These are phyloP conservation scores for Pezicula radicicola DNA, from an alignment of 2,329 filamentous ascomycete species.

Conservation along the genomic window DNA sequence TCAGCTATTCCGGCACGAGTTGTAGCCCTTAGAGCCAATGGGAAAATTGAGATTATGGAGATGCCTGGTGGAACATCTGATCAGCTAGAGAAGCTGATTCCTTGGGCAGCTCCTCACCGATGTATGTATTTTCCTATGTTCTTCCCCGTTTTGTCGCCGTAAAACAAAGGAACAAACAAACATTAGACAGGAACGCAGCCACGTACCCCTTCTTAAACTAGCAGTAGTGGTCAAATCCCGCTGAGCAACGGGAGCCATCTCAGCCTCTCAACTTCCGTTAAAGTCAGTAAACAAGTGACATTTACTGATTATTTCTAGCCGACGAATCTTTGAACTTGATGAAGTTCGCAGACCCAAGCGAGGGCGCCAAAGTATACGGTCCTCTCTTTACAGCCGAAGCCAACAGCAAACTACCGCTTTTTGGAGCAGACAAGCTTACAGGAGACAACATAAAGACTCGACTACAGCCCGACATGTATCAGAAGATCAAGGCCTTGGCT, in stretches of 20 bases:
- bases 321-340: conserved; percentile 49
- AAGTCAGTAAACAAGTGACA: neutral
- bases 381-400: conserved; percentile 52
- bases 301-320: conserved; percentile 36
- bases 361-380: conserved; percentile 50
- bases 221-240: too few species aligned
- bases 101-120: conserved; percentile 58
- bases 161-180: too few species aligned
- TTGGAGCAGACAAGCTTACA: conserved; percentile 50
- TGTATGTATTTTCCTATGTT: conserved; percentile 14
- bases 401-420: conserved; percentile 52
- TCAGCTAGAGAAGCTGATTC: conserved; percentile 57
- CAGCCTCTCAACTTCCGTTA: too few species aligned
- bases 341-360: conserved; percentile 50
- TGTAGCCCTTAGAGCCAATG: conserved; percentile 57
- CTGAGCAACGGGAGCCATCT: too few species aligned
- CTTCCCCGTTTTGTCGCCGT: too few species aligned
- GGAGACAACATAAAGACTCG: conserved; percentile 37
- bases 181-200: too few species aligned
- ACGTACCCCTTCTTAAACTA: too few species aligned
- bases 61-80: conserved; percentile 56
- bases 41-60: conserved; percentile 59
- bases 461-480: conserved; percentile 26
- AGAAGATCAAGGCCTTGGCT: conserved; percentile 14
- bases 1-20: conserved; percentile 54